Evolutionary conservation across 805 yeast genomes (phyloP).

Genomic region (Lipomyces sp.): DNA sequence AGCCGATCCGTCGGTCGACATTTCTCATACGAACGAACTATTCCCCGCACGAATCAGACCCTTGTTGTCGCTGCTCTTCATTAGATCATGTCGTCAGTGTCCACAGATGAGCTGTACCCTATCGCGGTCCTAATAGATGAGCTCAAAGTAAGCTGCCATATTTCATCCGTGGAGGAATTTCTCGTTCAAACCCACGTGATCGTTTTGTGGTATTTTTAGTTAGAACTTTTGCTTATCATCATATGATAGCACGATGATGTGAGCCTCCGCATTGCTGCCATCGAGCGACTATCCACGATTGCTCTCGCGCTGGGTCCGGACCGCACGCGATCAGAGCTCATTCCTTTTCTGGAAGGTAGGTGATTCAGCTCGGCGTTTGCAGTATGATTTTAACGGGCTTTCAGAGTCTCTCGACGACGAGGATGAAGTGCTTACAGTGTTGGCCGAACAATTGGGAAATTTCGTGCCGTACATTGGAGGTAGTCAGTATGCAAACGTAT

Average conservation of each 20-base stretch:
- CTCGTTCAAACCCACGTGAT: background rate
- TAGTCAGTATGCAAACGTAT: conserved; percentile 58
- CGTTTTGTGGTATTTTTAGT: background rate
- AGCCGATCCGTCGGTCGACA: background rate
- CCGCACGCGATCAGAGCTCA: conserved; percentile 82
- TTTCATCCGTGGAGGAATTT: background rate
- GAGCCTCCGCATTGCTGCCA: conserved; percentile 88
- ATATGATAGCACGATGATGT: conserved; percentile 81
- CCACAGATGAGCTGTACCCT: conserved; percentile 74
- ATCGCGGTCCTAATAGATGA: conserved; percentile 96
- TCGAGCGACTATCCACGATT: conserved; percentile 91
- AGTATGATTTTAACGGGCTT: background rate
- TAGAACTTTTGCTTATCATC: background rate
- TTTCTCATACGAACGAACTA: background rate
- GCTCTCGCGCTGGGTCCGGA: conserved; percentile 95
- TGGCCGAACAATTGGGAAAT: conserved; percentile 87
- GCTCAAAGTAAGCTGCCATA: conserved; percentile 54
- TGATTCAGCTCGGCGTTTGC: no score
- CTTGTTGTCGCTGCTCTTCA: background rate
- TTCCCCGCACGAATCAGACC: background rate
- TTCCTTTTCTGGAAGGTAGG: conserved; percentile 81
- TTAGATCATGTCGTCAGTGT: conserved; percentile 17
- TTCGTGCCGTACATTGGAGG: conserved; percentile 94
- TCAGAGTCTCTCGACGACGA: conserved; percentile 71
- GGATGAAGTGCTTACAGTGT: conserved; percentile 93